Percentiles rank a stretch among this genome's conserved stretches.
These are phyloP conservation scores for Corchorus capsularis DNA, from an alignment of 345 rosid genomes.

Conservation along the genomic window DNA sequence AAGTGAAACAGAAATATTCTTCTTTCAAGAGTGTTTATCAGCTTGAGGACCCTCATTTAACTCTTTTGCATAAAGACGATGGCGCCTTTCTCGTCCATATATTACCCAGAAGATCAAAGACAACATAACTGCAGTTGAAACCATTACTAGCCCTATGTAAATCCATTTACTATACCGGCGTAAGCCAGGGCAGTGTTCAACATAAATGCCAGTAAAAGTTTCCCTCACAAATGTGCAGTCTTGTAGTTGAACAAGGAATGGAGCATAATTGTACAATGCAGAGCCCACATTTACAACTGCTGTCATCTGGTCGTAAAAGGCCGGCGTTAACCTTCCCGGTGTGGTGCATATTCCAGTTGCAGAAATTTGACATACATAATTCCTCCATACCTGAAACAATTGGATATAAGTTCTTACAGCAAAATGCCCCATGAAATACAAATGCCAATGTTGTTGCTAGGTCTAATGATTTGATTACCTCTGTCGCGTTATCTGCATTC, in stretches of 20 bases:
- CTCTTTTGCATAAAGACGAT: conserved; percentile 38
- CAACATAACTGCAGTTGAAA: conserved; percentile 84
- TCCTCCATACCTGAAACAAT: conserved; percentile 67
- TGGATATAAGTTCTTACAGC: neutral
- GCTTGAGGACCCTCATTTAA: conserved; percentile 5
- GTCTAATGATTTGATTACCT: conserved; percentile 51
- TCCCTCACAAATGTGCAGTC: conserved; percentile 86
- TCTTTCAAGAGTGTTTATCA: conserved; percentile 31
- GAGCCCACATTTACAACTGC: conserved; percentile 59
- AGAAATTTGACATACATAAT: conserved; percentile 75
- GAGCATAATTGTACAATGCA: conserved; percentile 55
- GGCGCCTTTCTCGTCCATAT: conserved; percentile 64
- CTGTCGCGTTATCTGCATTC: conserved; percentile 71
- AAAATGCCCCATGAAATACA: neutral
- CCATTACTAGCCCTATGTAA: conserved; percentile 69
- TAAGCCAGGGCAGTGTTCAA: conserved; percentile 70
- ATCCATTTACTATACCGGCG: conserved; percentile 55
- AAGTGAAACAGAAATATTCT: neutral
- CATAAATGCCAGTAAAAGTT: conserved; percentile 62
- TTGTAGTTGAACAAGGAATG: conserved; percentile 64
- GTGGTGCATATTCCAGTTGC: conserved; percentile 61
- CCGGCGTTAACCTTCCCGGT: conserved; percentile 75
- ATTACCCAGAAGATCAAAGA: conserved; percentile 82
- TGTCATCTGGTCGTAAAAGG: conserved; percentile 67
- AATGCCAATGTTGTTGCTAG: neutral